A percentile compares a stretch with the other conserved stretches of the same genome.
Conservation (phyloP, 805 yeast species). For the Candida silvatica region DNA sequence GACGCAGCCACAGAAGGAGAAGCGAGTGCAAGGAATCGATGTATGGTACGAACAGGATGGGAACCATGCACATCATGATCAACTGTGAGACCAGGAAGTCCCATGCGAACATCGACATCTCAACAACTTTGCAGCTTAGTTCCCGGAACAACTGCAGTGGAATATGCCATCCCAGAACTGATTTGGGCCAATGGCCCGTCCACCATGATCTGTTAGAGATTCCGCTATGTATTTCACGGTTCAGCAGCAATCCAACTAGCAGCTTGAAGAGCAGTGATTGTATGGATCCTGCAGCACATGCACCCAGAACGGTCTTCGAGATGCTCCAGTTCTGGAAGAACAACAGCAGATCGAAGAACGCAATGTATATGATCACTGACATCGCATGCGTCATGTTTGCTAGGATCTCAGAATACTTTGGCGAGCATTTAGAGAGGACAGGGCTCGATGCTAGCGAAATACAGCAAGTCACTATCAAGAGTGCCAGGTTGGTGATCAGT, state of each 20-base stretch:
- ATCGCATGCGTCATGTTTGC: constrained; percentile 49
- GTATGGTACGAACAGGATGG: constrained; percentile 53
- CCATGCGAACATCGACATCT: constrained; percentile 58
- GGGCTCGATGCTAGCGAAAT: constrained; percentile 46
- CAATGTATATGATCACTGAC: constrained; percentile 43
- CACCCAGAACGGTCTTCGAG: constrained; percentile 49
- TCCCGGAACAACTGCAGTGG: constrained; percentile 61
- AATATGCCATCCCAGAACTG: constrained; percentile 54
- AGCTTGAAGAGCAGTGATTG: constrained; percentile 52
- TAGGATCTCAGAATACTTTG: constrained; percentile 38
- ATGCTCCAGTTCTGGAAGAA: constrained; percentile 61
- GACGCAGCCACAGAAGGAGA: constrained; percentile 57
- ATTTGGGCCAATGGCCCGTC: constrained; percentile 65
- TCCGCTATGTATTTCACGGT: constrained; percentile 56
- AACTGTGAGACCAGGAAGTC: constrained; percentile 56
- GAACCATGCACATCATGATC: constrained; percentile 49
- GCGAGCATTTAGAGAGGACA: constrained; percentile 31
- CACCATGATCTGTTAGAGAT: constrained; percentile 66
- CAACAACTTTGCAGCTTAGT: constrained; percentile 51
- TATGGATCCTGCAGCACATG: constrained; percentile 44
- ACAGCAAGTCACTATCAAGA: constrained; percentile 32
- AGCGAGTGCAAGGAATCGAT: constrained; percentile 60
- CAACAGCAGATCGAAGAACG: constrained; percentile 57
- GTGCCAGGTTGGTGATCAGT: constrained; percentile 31
- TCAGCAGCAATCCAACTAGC: constrained; percentile 39